Conservation (phyloP, 257 asterid species). For the Scutellaria galericulata region DNA sequence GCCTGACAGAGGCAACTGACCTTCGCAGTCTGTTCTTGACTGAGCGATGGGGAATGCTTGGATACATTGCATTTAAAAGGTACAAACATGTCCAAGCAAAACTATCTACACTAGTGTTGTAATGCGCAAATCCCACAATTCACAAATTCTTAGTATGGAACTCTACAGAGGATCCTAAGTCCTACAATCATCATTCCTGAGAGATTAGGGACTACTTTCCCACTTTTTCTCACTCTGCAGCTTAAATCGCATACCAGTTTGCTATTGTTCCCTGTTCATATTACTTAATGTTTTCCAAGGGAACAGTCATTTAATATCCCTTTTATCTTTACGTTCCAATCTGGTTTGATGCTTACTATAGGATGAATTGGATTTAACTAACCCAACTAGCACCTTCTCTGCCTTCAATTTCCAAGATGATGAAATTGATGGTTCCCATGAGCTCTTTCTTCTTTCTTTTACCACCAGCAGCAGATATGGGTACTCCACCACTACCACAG, state of each 20-base stretch:
- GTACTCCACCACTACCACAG: neutral
- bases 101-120: neutral
- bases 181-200: neutral
- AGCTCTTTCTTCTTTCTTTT: neutral
- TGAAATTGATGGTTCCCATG: neutral
- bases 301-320: neutral
- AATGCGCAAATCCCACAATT: slow-evolving; percentile 4
- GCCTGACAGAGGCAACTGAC: no score
- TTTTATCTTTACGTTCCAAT: no score
- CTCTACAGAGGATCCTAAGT: neutral
- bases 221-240: neutral
- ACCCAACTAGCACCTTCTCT: neutral
- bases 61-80: no score
- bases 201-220: neutral
- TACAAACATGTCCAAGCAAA: neutral
- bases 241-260: neutral
- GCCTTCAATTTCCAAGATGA: neutral
- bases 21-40: no score
- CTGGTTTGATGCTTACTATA: no score
- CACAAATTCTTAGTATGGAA: neutral
- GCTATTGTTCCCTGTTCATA: neutral
- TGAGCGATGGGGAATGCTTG: no score
- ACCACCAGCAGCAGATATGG: neutral
- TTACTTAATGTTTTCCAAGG: neutral
- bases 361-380: neutral